Evolutionary conservation across 768 basidiomycete species (phyloP).

Genomic region (Termitomyces sp.): DNA sequence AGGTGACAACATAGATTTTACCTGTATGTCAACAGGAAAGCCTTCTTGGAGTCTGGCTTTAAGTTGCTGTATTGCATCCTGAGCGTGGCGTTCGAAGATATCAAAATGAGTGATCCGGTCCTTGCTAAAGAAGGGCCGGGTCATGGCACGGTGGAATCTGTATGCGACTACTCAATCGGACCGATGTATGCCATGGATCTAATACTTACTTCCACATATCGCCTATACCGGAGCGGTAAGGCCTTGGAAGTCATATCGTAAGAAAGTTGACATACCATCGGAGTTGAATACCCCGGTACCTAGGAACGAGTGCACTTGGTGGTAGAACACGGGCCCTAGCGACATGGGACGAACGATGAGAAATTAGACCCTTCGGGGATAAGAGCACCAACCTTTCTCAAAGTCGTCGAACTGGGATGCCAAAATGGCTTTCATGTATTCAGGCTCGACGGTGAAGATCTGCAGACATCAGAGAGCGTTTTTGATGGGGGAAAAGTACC

Average conservation of each 20-base stretch:
- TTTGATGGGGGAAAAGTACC: not conserved
- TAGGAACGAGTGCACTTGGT: conserved; percentile 31
- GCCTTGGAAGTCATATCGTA: not conserved
- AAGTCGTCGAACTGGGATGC: conserved; percentile 44
- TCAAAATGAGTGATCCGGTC: conserved; percentile 61
- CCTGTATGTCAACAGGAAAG: conserved; percentile 57
- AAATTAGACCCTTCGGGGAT: not conserved
- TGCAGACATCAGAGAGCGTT: conserved; percentile 9
- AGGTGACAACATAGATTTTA: conserved; percentile 13
- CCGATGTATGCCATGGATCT: not conserved
- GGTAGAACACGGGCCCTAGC: conserved; percentile 21
- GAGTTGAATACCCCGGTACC: conserved; percentile 59
- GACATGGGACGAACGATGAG: not conserved
- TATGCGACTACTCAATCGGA: not conserved
- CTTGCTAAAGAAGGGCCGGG: conserved; percentile 64
- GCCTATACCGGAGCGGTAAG: conserved; percentile 27
- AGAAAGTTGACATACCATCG: conserved; percentile 35
- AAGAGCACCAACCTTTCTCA: conserved; percentile 30
- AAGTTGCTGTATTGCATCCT: conserved; percentile 39
- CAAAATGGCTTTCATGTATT: conserved; percentile 43
- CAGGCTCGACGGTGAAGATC: conserved; percentile 41
- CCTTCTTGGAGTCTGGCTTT: conserved; percentile 39
- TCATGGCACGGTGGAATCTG: conserved; percentile 63
- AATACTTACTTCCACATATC: conserved; percentile 61
- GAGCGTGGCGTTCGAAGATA: conserved; percentile 51